Evolutionary conservation across 345 rosid genomes (phyloP).

Genomic region (Hibiscus trionum): DNA sequence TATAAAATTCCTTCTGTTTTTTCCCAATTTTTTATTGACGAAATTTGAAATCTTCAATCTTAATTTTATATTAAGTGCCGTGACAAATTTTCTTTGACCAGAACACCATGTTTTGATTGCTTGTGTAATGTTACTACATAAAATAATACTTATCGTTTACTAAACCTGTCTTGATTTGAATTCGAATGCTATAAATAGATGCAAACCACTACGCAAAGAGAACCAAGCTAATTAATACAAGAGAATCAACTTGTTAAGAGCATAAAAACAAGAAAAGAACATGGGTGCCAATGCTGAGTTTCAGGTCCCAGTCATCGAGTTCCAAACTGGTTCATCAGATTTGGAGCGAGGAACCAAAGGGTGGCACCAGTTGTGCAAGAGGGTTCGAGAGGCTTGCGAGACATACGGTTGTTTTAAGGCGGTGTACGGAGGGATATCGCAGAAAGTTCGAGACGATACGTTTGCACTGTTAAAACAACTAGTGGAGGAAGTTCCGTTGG

Average conservation of each 20-base stretch:
- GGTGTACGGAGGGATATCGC: background rate
- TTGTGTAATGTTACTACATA: no score
- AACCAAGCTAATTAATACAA: background rate
- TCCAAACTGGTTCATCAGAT: background rate
- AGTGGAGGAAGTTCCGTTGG: background rate
- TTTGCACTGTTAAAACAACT: conserved; percentile 3
- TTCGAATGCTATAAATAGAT: background rate
- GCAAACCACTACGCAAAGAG: background rate
- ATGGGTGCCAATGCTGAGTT: background rate
- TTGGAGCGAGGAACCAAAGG: background rate
- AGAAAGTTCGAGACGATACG: background rate
- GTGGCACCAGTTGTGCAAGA: background rate
- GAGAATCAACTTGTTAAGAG: background rate
- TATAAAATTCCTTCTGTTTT: no score
- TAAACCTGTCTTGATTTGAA: no score
- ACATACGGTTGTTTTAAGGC: conserved; percentile 11
- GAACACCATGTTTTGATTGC: no score
- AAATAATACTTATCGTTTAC: no score
- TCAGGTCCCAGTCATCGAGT: background rate
- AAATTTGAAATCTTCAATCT: no score
- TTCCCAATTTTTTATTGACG: no score
- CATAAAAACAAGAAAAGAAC: background rate
- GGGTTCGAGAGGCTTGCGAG: conserved; percentile 4
- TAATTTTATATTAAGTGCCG: no score
- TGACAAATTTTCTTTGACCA: no score